Conservation (phyloP, 2,329 filamentous ascomycete species). For the Aspergillus brasiliensis region DNA sequence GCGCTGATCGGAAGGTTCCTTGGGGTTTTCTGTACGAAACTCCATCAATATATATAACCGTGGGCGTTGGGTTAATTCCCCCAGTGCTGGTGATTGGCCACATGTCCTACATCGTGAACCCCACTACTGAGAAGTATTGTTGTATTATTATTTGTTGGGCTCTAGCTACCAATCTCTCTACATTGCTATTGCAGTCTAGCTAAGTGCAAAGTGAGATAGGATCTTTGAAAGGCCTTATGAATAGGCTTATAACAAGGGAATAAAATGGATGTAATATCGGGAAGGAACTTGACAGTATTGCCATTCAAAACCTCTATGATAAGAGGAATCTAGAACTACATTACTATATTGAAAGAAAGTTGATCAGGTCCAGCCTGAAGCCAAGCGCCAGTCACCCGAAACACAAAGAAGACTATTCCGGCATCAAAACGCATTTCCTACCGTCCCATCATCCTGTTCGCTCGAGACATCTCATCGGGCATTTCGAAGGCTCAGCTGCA, state of each 20-base stretch:
- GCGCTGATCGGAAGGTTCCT: neutral
- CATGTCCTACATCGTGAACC: neutral
- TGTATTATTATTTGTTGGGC: neutral
- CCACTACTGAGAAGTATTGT: neutral
- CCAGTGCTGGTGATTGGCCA: neutral
- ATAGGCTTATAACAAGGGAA: too few relatives aligned
- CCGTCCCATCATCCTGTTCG: neutral
- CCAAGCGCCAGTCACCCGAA: neutral
- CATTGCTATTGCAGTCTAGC: neutral
- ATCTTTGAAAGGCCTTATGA: too few relatives aligned
- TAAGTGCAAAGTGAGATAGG: neutral
- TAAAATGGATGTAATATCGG: too few relatives aligned
- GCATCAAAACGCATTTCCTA: neutral
- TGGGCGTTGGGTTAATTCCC: neutral
- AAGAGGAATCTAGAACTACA: neutral
- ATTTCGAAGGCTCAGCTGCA: conserved; percentile 3
- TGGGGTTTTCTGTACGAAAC: neutral
- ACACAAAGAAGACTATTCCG: neutral
- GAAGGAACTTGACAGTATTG: too few relatives aligned
- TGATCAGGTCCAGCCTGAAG: conserved; percentile 1
- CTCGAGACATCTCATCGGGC: neutral
- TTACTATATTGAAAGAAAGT: neutral
- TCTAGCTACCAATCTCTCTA: neutral
- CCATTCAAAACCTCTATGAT: neutral
- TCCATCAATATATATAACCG: neutral